phyloP scores from a whole-genome alignment of 345 rosid species.

The Gossypium mustelinum region DNA sequence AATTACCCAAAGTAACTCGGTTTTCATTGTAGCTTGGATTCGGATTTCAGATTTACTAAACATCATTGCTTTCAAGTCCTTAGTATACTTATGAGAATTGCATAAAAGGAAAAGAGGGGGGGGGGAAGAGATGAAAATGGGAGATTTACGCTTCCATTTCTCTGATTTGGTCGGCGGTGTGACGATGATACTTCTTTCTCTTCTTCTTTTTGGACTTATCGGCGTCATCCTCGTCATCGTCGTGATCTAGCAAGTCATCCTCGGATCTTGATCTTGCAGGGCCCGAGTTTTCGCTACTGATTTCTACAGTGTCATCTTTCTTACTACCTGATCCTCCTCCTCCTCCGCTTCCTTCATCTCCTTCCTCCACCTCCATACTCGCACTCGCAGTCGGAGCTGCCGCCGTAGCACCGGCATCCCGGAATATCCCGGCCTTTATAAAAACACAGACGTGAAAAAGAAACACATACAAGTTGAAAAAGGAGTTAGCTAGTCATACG shows the following conservation, averaged over 20 bases:
- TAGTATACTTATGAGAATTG: neutral
- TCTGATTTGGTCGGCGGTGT: constrained; percentile 88
- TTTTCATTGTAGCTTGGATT: no score
- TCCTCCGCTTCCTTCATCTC: constrained; percentile 60
- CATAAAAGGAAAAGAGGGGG: neutral
- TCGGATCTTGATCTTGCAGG: constrained; percentile 81
- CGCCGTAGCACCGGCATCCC: constrained; percentile 46
- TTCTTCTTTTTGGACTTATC: constrained; percentile 71
- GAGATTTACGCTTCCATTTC: constrained; percentile 90
- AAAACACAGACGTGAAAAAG: neutral
- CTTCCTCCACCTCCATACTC: constrained; percentile 62
- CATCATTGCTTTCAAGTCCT: neutral
- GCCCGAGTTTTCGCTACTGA: constrained; percentile 94
- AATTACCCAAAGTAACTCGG: neutral
- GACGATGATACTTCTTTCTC: constrained; percentile 95
- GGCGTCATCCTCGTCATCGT: constrained; percentile 44
- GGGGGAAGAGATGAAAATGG: neutral
- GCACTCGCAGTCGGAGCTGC: constrained; percentile 18
- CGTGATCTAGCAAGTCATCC: constrained; percentile 64
- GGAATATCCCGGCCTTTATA: constrained; percentile 87
- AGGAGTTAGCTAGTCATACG: no score
- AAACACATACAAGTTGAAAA: neutral
- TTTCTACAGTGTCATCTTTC: constrained; percentile 70
- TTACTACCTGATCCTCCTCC: constrained; percentile 35
- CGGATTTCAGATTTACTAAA: neutral